Evolutionary conservation across 345 rosid genomes (phyloP).

Genomic region (Combretum micranthum): DNA sequence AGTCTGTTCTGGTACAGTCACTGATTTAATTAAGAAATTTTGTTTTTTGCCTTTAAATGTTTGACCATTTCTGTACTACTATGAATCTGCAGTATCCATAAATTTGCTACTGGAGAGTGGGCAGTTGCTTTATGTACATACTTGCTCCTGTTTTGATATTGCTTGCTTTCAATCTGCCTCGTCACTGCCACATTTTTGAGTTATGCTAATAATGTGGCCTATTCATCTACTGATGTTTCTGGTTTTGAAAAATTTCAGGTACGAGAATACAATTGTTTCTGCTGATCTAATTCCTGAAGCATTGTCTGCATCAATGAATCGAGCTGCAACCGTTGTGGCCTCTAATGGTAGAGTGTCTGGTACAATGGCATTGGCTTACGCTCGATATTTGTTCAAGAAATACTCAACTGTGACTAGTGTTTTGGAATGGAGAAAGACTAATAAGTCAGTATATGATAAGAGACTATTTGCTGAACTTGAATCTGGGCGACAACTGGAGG

Average conservation of each 20-base stretch:
- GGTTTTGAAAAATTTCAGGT: conserved; percentile 41
- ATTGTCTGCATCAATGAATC: conserved; percentile 57
- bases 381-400: conserved; percentile 72
- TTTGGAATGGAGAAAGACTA: conserved; percentile 81
- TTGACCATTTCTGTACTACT: too few relatives aligned
- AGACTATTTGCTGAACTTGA: conserved; percentile 89
- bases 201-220: too few relatives aligned
- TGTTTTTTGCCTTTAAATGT: too few relatives aligned
- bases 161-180: too few relatives aligned
- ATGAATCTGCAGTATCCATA: too few relatives aligned
- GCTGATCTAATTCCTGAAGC: conserved; percentile 85
- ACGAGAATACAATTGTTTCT: conserved; percentile 70
- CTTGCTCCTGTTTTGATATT: too few relatives aligned
- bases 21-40: too few relatives aligned
- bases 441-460: conserved; percentile 64
- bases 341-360: conserved; percentile 66
- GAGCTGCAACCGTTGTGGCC: conserved; percentile 51
- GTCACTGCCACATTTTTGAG: too few relatives aligned
- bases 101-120: too few relatives aligned
- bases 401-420: conserved; percentile 71
- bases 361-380: conserved; percentile 62
- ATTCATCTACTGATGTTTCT: too few relatives aligned
- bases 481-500: conserved; percentile 56
- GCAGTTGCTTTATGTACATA: too few relatives aligned
- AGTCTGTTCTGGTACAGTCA: too few relatives aligned